A percentile compares a stretch with the other conserved stretches of the same genome.
Evolutionary conservation across 2,329 filamentous ascomycete genomes (phyloP).

Genomic region (Xylariomycetidae sp.): DNA sequence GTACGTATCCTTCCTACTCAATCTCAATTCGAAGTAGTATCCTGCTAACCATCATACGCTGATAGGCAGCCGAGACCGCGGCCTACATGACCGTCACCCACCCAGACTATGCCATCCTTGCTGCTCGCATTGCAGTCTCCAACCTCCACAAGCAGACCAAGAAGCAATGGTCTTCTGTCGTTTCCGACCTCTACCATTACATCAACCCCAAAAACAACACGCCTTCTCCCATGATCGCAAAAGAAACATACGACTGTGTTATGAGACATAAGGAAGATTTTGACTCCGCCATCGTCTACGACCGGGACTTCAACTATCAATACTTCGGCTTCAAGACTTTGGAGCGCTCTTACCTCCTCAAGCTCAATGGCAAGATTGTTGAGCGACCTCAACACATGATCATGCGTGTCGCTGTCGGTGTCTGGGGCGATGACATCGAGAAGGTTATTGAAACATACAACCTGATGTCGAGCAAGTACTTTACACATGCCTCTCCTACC

Average conservation of each 20-base stretch:
- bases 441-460: conserved; percentile 97
- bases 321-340: conserved; percentile 99
- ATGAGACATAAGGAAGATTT: conserved; percentile 96
- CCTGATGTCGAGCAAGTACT: conserved; percentile 97
- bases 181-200: conserved; percentile 91
- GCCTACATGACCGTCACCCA: conserved; percentile 99
- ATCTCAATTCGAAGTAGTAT: conserved; percentile 3
- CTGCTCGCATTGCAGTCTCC: conserved; percentile 95
- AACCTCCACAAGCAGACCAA: conserved; percentile 99
- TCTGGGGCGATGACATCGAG: conserved; percentile 93
- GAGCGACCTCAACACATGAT: conserved; percentile 99
- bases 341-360: conserved; percentile 94
- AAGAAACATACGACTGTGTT: conserved; percentile 84
- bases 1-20: conserved; percentile 51
- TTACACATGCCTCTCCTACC: conserved; percentile 96
- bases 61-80: conserved; percentile 91
- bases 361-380: conserved; percentile 91
- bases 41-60: conserved; percentile 13
- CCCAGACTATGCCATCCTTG: conserved; percentile 97
- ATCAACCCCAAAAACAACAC: conserved; percentile 88
- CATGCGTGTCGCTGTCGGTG: conserved; percentile 97
- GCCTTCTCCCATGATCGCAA: conserved; percentile 88
- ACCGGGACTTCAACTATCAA: conserved; percentile 99
- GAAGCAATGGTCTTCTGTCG: conserved; percentile 97
- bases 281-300: conserved; percentile 98